Conservation (phyloP, 306 rosid genomes). For the Cucumis hystrix region DNA sequence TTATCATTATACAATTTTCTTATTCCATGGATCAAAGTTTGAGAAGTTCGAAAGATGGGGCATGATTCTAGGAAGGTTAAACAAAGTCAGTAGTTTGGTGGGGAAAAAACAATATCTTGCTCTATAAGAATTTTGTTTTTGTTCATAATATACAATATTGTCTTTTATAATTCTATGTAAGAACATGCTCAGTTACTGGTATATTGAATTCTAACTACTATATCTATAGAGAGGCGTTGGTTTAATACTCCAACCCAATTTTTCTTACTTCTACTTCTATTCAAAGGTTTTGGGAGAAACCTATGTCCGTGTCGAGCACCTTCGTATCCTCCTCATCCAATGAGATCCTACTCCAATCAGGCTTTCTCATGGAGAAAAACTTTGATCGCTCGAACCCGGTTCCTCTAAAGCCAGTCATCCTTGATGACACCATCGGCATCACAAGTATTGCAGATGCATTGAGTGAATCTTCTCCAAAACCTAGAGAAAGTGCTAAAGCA, state of each 20-base stretch:
- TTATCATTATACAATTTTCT: neutral
- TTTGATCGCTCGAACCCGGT: constrained; percentile 49
- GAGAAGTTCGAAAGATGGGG: neutral
- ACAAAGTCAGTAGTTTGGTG: neutral
- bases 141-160: constrained; percentile 2
- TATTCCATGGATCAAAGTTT: neutral
- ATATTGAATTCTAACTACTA: constrained; percentile 1
- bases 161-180: neutral
- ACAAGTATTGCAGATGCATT: constrained; percentile 77
- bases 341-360: constrained; percentile 47
- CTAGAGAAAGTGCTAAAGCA: constrained; percentile 56
- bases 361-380: constrained; percentile 48
- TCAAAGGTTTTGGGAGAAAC: neutral
- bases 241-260: neutral
- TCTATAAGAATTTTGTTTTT: neutral
- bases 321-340: constrained; percentile 53
- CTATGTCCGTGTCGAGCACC: neutral
- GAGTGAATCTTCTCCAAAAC: constrained; percentile 87
- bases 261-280: constrained; percentile 2
- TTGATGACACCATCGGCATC: constrained; percentile 99
- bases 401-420: constrained; percentile 88
- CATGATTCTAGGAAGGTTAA: neutral
- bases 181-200: neutral
- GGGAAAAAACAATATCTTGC: neutral
- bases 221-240: neutral